Conservation (phyloP, 805 yeast genomes). For the Hanseniaspora lachancei region DNA sequence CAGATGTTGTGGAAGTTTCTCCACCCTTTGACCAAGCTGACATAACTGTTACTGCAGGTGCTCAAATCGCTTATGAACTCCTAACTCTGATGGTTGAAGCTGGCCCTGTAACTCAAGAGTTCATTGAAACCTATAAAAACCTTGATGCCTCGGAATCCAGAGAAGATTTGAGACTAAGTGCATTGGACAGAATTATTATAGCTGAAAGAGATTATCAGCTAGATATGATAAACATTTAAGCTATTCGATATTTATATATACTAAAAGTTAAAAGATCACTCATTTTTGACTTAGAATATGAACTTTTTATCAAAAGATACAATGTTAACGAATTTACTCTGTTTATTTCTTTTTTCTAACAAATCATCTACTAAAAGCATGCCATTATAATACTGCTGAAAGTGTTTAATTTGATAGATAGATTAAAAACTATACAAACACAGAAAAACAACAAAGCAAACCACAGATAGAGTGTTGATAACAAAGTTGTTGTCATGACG, state of each 20-base stretch:
- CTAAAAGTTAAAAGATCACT: not conserved
- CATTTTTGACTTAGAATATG: too few species aligned
- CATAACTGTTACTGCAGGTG: conserved; percentile 54
- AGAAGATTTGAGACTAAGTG: conserved; percentile 5
- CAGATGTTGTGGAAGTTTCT: conserved; percentile 63
- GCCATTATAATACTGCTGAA: not conserved
- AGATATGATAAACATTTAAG: not conserved
- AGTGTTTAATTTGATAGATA: conserved; percentile 5
- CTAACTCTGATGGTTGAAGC: conserved; percentile 63
- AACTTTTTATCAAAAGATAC: too few species aligned
- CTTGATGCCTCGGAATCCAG: not conserved
- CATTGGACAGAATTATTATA: conserved; percentile 6
- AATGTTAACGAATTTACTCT: too few species aligned
- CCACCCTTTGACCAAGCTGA: conserved; percentile 56
- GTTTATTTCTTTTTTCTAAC: not conserved
- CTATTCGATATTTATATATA: not conserved
- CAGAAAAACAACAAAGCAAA: conserved; percentile 24
- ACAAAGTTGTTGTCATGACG: conserved; percentile 22
- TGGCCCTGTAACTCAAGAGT: conserved; percentile 6
- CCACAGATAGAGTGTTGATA: conserved; percentile 23
- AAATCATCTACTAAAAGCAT: not conserved
- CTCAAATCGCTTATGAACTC: conserved; percentile 58
- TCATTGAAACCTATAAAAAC: not conserved
- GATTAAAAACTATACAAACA: conserved; percentile 22
- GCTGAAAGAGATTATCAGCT: conserved; percentile 7